phyloP scores from a whole-genome alignment of 1,139 yeast genomes.

The Nakaseomyces sp. region DNA sequence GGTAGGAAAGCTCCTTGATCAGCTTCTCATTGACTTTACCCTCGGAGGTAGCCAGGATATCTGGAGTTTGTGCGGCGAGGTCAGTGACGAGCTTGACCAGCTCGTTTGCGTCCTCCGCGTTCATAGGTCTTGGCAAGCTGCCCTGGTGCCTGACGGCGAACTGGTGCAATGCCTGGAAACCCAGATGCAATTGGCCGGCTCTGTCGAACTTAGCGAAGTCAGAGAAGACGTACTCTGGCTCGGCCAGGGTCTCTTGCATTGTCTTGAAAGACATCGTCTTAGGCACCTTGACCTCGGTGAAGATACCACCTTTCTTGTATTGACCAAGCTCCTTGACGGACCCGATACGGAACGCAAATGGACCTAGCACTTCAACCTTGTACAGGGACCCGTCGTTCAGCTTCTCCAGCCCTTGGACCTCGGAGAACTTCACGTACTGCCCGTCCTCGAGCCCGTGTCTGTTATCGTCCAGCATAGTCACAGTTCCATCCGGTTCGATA shows the following conservation, averaged over 20 bases:
- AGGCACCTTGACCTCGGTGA: constrained; percentile 89
- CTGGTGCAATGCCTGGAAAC: constrained; percentile 79
- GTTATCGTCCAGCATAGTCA: constrained; percentile 82
- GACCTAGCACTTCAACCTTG: constrained; percentile 81
- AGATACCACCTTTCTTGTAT: constrained; percentile 78
- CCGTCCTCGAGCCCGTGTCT: constrained; percentile 95
- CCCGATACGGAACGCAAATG: constrained; percentile 77
- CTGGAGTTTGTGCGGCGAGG: constrained; percentile 51
- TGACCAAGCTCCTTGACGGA: constrained; percentile 46
- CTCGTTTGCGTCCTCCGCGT: constrained; percentile 67
- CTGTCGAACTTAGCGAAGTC: constrained; percentile 94
- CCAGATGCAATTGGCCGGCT: constrained; percentile 82
- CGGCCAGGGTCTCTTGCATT: constrained; percentile 51
- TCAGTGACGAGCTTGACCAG: constrained; percentile 52
- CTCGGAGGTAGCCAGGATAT: constrained; percentile 47
- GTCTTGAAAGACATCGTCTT: constrained; percentile 51
- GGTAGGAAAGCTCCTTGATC: constrained; percentile 65
- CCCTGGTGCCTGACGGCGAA: constrained; percentile 58
- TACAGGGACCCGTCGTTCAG: constrained; percentile 66
- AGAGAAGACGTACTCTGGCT: constrained; percentile 74
- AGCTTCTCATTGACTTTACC: constrained; percentile 52
- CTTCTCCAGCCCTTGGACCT: constrained; percentile 58
- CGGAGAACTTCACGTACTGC: constrained; percentile 79
- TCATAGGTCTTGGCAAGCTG: constrained; percentile 65
- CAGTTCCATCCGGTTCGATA: constrained; percentile 82